phyloP scores from a whole-genome alignment of 106 monocot species.

The Iris macrosiphon region DNA sequence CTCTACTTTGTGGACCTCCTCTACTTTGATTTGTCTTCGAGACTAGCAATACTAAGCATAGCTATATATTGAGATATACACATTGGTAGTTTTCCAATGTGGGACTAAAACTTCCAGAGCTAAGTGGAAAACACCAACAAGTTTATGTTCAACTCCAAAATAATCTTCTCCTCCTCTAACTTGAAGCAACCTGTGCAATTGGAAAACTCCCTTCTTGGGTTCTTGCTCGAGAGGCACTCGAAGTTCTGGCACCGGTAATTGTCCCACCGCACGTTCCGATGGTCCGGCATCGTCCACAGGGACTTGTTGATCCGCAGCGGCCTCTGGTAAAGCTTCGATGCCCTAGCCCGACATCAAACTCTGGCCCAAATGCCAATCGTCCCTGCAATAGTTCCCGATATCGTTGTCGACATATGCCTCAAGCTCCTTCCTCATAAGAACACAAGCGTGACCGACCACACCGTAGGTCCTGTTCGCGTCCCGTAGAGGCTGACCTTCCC shows the following conservation, averaged over 20 bases:
- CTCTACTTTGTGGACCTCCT: no score
- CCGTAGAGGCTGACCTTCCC: conserved; percentile 34
- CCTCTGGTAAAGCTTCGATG: conserved; percentile 45
- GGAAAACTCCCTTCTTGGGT: conserved; percentile 40
- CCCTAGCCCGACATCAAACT: conserved; percentile 47
- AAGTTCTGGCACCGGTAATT: conserved; percentile 50
- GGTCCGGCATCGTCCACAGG: conserved; percentile 49
- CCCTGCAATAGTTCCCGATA: conserved; percentile 50
- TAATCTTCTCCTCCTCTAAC: conserved; percentile 54
- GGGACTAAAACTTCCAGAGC: no score
- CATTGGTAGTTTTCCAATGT: no score
- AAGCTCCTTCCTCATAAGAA: conserved; percentile 51
- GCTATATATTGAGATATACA: no score
- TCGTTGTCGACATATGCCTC: conserved; percentile 81
- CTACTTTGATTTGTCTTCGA: no score
- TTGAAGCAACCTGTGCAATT: conserved; percentile 71
- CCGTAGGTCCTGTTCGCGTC: conserved; percentile 44
- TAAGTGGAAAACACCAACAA: no score
- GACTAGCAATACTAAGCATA: no score
- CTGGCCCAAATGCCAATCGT: conserved; percentile 63
- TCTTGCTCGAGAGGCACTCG: conserved; percentile 40
- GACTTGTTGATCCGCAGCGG: conserved; percentile 50
- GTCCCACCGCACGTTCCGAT: conserved; percentile 64
- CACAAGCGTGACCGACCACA: conserved; percentile 65
- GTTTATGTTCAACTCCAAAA: no score